Conservation (phyloP, 2,329 filamentous ascomycete genomes). For the Emericellopsis atlantica region DNA sequence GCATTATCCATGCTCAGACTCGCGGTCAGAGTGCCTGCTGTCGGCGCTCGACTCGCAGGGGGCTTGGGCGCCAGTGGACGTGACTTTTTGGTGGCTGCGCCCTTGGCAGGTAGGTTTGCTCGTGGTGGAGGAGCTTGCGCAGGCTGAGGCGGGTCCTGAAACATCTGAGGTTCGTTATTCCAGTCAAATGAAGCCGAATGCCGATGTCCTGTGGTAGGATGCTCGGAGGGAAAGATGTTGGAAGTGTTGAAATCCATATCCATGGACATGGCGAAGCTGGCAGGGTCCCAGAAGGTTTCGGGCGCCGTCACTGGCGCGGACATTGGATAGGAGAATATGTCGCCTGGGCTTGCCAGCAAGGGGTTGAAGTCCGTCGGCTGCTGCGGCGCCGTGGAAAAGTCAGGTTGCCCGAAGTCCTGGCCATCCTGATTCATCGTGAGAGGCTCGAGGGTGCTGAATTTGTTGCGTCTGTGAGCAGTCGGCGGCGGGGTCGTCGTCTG, state of each 20-base stretch:
- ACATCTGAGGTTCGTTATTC: slow-evolving; percentile 41
- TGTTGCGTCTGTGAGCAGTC: slow-evolving; percentile 19
- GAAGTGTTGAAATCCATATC: slow-evolving; percentile 39
- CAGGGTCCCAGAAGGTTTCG: slow-evolving; percentile 45
- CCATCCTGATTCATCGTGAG: slow-evolving; percentile 44
- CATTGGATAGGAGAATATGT: slow-evolving; percentile 48
- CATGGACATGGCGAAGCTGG: slow-evolving; percentile 36
- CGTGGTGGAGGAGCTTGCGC: not conserved
- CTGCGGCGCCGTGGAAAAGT: slow-evolving; percentile 31
- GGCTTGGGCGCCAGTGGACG: slow-evolving; percentile 37
- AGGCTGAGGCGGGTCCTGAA: slow-evolving; percentile 29
- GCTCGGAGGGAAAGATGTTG: slow-evolving; percentile 6
- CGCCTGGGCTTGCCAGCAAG: slow-evolving; percentile 32
- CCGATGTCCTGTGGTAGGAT: slow-evolving; percentile 21
- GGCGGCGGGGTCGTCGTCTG: slow-evolving; percentile 50
- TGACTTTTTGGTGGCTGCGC: slow-evolving; percentile 17
- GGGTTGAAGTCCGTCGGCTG: slow-evolving; percentile 35
- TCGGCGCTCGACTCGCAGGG: slow-evolving; percentile 16
- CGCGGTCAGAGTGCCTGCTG: not conserved
- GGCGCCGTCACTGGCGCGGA: slow-evolving; percentile 40
- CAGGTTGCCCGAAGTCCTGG: slow-evolving; percentile 36
- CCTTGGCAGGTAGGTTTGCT: not conserved
- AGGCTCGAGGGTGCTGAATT: not conserved
- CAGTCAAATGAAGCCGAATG: slow-evolving; percentile 43
- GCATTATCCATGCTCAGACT: slow-evolving; percentile 27